Percentiles rank a stretch among this genome's conserved stretches.
Evolutionary conservation across 2,329 filamentous ascomycete genomes (phyloP).

Genomic region (Paraconiothyrium sp.): DNA sequence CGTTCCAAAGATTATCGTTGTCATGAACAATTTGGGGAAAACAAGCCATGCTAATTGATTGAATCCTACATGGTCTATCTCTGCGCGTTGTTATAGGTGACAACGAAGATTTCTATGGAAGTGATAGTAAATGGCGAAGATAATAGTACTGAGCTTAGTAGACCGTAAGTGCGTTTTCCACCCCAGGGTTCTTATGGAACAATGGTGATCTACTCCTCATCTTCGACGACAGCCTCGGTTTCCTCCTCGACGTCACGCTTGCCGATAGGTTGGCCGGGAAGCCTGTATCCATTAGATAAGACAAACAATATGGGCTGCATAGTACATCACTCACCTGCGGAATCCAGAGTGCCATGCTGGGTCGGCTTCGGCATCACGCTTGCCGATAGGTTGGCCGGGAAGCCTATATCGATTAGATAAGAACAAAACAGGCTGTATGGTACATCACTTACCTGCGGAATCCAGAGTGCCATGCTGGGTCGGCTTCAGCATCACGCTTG

Average conservation of each 20-base stretch:
- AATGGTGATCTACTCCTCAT: not conserved
- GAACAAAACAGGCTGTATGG: too few species aligned
- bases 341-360: too few species aligned
- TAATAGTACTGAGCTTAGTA: not conserved
- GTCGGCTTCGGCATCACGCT: not conserved
- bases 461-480: too few species aligned
- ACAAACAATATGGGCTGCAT: too few species aligned
- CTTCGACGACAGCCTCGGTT: not conserved
- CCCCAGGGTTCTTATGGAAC: not conserved
- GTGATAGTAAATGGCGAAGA: not conserved
- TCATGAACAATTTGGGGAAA: not conserved
- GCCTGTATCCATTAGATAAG: not conserved
- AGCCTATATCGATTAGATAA: not conserved
- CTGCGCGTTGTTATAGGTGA: not conserved
- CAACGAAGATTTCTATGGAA: conserved; percentile 6
- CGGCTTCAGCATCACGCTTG: not conserved
- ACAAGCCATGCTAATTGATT: conserved; percentile 1
- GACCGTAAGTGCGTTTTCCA: not conserved
- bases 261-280: not conserved
- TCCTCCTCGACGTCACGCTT: not conserved
- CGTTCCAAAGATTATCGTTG: too few species aligned
- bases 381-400: not conserved
- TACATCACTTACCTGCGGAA: too few species aligned
- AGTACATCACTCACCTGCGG: too few species aligned
- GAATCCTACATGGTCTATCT: conserved; percentile 7